A percentile compares a stretch with the other conserved stretches of the same genome.
phyloP scores from a whole-genome alignment of 73 alveolate genomes.

The Stentor roeselii region DNA sequence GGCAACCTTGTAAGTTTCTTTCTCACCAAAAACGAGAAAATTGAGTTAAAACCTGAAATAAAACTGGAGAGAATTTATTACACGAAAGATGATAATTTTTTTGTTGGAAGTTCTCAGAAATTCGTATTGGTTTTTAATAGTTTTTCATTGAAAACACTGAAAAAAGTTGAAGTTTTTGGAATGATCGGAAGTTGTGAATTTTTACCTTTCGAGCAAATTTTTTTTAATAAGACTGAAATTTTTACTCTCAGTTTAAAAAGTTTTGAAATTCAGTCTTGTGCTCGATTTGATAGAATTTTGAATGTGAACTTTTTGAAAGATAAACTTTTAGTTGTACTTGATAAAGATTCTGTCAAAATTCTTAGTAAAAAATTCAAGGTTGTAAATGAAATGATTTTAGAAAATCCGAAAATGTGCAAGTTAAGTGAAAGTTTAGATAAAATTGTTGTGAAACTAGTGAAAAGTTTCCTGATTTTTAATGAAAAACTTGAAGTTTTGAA shows the following conservation, averaged over 20 bases:
- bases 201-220: background rate
- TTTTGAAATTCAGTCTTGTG: background rate
- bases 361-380: background rate
- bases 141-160: background rate
- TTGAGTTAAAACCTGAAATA: background rate
- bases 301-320: background rate
- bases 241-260: too few relatives aligned
- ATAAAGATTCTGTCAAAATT: too few relatives aligned
- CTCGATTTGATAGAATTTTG: background rate
- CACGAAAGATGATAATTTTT: background rate
- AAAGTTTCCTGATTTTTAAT: too few relatives aligned
- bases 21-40: background rate
- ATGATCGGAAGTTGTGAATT: background rate
- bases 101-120: background rate
- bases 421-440: background rate
- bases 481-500: background rate
- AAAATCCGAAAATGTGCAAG: too few relatives aligned
- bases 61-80: background rate
- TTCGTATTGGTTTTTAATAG: background rate
- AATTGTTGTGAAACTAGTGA: background rate
- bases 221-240: background rate
- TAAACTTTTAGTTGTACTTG: background rate
- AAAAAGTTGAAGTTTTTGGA: background rate
- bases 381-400: background rate
- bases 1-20: background rate